A percentile compares a stretch with the other conserved stretches of the same genome.
Conservation (phyloP, 1,284 basidiomycete species). For the Moesziomyces parantarcticus region DNA sequence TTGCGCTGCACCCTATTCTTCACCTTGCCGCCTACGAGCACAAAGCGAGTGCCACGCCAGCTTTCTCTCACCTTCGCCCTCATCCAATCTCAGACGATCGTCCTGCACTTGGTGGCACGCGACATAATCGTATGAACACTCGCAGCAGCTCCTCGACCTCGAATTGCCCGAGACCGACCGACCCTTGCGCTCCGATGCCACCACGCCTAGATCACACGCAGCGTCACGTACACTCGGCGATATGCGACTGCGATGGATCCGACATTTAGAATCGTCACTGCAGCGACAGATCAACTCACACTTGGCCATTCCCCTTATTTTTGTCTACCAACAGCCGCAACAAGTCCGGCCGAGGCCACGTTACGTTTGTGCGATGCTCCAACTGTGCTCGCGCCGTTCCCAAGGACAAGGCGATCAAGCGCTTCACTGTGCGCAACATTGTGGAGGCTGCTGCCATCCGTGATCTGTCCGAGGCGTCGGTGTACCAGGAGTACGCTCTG, state of each 20-base stretch:
- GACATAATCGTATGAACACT: too few species aligned
- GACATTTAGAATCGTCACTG: background rate
- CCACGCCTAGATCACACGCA: too few species aligned
- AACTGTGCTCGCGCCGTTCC: constrained; percentile 81
- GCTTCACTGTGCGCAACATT: constrained; percentile 99
- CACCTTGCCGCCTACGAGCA: too few species aligned
- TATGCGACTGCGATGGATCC: background rate
- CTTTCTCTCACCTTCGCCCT: too few species aligned
- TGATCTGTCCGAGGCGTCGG: constrained; percentile 95
- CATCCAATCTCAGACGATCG: too few species aligned
- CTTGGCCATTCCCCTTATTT: background rate
- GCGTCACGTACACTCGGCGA: too few species aligned
- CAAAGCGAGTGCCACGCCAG: too few species aligned
- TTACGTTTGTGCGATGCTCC: constrained; percentile 91
- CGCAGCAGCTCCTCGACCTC: too few species aligned
- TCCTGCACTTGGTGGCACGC: too few species aligned
- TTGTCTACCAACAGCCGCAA: constrained; percentile 70
- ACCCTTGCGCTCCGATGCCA: too few species aligned
- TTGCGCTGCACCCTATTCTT: too few species aligned
- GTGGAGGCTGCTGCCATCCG: constrained; percentile 97
- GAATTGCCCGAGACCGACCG: too few species aligned
- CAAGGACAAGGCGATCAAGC: constrained; percentile 97
- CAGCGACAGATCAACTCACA: constrained; percentile 9
- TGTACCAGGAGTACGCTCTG: constrained; percentile 94
- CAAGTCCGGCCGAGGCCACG: constrained; percentile 89